Conservation (phyloP, 1,139 yeast genomes). For the Saccharomyces hybrid region DNA sequence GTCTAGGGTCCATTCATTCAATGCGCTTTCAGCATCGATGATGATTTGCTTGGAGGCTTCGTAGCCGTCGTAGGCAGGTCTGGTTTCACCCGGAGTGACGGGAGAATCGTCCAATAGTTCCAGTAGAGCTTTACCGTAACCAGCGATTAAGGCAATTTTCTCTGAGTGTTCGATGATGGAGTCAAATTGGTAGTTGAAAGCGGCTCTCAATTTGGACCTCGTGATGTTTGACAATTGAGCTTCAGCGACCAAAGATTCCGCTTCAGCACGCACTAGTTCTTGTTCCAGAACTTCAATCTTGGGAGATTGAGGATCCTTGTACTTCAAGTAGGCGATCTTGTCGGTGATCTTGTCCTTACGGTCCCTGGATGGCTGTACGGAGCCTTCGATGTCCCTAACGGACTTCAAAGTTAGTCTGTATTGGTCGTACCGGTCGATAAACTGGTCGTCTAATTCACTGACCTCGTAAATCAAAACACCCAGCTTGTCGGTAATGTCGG, state of each 20-base stretch:
- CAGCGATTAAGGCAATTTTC: slow-evolving; percentile 93
- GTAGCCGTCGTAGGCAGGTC: slow-evolving; percentile 97
- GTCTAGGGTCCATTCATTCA: slow-evolving; percentile 95
- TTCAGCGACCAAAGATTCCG: slow-evolving; percentile 97
- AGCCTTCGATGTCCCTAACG: slow-evolving; percentile 91
- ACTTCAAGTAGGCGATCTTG: slow-evolving; percentile 94
- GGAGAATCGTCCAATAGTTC: slow-evolving; percentile 95
- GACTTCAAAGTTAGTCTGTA: slow-evolving; percentile 94
- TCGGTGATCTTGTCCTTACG: slow-evolving; percentile 96
- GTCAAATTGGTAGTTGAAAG: slow-evolving; percentile 95
- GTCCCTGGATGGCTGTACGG: slow-evolving; percentile 97
- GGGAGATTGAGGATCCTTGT: slow-evolving; percentile 97
- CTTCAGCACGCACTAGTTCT: slow-evolving; percentile 98
- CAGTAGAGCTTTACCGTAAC: slow-evolving; percentile 94
- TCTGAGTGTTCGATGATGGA: slow-evolving; percentile 95
- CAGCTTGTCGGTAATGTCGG: slow-evolving; percentile 94
- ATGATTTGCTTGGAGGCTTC: slow-evolving; percentile 97
- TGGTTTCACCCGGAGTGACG: slow-evolving; percentile 98
- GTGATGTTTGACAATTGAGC: slow-evolving; percentile 97
- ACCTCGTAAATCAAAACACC: slow-evolving; percentile 94
- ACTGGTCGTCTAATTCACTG: slow-evolving; percentile 97
- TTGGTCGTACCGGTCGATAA: slow-evolving; percentile 95
- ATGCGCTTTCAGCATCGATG: slow-evolving; percentile 92
- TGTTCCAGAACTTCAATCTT: slow-evolving; percentile 93
- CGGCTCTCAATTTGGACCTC: slow-evolving; percentile 95